These are phyloP conservation scores for Pichia rugopelliculosa DNA, from an alignment of 805 yeast genomes.

Conservation along the genomic window DNA sequence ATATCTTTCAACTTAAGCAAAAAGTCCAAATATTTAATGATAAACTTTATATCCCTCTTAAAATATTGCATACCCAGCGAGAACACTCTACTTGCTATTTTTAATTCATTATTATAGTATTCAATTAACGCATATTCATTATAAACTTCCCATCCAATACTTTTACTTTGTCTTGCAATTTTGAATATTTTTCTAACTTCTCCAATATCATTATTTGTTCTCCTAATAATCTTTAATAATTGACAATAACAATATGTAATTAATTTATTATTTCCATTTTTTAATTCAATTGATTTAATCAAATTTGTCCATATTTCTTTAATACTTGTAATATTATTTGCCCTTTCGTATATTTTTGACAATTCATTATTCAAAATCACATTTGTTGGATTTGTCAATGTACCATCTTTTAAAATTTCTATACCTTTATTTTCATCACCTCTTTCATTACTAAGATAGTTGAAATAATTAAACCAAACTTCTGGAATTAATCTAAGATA, in stretches of 20 bases:
- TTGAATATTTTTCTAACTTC: constrained; percentile 71
- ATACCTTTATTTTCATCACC: constrained; percentile 19
- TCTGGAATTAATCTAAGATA: constrained; percentile 60
- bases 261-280: constrained; percentile 10
- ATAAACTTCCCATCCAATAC: constrained; percentile 66
- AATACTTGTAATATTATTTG: constrained; percentile 43
- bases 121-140: constrained; percentile 81
- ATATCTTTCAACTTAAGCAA: constrained; percentile 60
- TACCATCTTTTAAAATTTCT: constrained; percentile 46
- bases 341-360: constrained; percentile 63
- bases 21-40: constrained; percentile 64
- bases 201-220: constrained; percentile 32
- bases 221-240: constrained; percentile 63
- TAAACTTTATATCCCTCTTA: constrained; percentile 48
- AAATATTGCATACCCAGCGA: constrained; percentile 64
- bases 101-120: constrained; percentile 54
- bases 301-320: constrained; percentile 43
- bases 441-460: constrained; percentile 15
- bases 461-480: constrained; percentile 61
- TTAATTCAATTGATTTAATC: constrained; percentile 32
- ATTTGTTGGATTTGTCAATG: constrained; percentile 62
- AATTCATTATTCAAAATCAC: constrained; percentile 57
- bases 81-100: constrained; percentile 67
- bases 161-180: constrained; percentile 55
- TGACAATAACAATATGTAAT: constrained; percentile 63